Base-by-base conservation (phyloP, 129 eudicot species). In the Gnaphalium uliginosum region DNA sequence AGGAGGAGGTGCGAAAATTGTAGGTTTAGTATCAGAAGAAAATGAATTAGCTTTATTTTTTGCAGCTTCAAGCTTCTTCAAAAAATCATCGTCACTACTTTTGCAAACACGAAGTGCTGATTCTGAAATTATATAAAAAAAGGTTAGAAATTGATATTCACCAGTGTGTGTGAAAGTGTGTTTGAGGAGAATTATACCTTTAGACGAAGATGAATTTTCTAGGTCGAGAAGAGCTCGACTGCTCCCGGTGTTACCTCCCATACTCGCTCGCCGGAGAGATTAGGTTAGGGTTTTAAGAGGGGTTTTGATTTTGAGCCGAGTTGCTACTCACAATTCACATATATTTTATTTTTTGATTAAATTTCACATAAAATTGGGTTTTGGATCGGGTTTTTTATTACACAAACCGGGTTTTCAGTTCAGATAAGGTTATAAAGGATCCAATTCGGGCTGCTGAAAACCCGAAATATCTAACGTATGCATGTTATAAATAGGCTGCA, bases 21-120 rank as follows among this genome's bases (percentile, higher is more conserved):
- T 8, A 11, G 87, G 86, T 39, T 72, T 87, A 6, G 76, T 74
- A 75, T 64, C 77, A 7, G 75, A 74, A 7, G 75, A 74, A 46
- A 37, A 24, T 59, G 74, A 58, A 56, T 66, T 66, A 26, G 83
- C 83, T 66, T 41, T 74, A 7, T 66, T 15, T 73, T 68, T 85
- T 8, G 81, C 60, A 1, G 79, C 78, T 63, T 72, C 80, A 18
- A 77, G 29, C 78, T 78, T 75, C 71, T 78, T 75, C 39, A 68
- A 63, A 54, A 81, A 26, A n/a, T 74, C 75, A 30, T 74, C 77
- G 0, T 74, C 85, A 1, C 66, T 79, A 0, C 62, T 77, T 68
- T 81, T 80, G 83, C 85, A 85, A 53, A 85, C 58, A 5, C 73
- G 81, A 64, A 85, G 85, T 13, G 78, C 24, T 21, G 85, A 76